These are phyloP conservation scores for Colletotrichum sp. DNA, from an alignment of 2,329 filamentous ascomycete species.

Conservation along the genomic window DNA sequence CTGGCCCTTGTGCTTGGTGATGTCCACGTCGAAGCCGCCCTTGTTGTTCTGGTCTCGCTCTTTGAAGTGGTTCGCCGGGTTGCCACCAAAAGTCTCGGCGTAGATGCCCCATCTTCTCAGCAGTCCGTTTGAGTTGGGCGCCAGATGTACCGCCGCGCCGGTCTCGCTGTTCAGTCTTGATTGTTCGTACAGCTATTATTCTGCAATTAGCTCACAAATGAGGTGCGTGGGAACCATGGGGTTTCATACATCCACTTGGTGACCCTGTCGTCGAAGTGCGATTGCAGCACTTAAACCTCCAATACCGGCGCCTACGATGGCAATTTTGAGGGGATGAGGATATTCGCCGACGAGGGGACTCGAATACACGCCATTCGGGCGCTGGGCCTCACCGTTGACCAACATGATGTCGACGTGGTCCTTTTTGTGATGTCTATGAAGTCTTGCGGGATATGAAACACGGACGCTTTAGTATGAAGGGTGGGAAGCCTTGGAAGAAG, in stretches of 20 bases:
- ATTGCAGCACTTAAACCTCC: constrained; percentile 59
- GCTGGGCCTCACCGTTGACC: not conserved
- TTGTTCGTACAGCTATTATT: constrained; percentile 57
- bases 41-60: constrained; percentile 44
- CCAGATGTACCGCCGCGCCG: constrained; percentile 67
- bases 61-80: constrained; percentile 25
- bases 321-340: constrained; percentile 17
- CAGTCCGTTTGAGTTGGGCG: constrained; percentile 65
- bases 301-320: constrained; percentile 50
- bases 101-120: constrained; percentile 46
- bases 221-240: not conserved
- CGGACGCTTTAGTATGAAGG: not conserved
- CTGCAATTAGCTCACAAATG: not conserved
- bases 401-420: not conserved
- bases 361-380: not conserved
- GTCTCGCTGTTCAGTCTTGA: constrained; percentile 60
- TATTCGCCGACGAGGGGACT: constrained; percentile 17
- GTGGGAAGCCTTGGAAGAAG: not conserved
- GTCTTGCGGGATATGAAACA: not conserved
- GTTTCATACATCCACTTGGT: constrained; percentile 43
- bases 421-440: not conserved
- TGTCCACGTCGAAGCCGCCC: constrained; percentile 36
- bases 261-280: constrained; percentile 56
- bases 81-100: constrained; percentile 42
- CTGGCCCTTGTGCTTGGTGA: constrained; percentile 37